Conservation (phyloP, 2,329 filamentous ascomycete species). For the Orbilia javanica region DNA sequence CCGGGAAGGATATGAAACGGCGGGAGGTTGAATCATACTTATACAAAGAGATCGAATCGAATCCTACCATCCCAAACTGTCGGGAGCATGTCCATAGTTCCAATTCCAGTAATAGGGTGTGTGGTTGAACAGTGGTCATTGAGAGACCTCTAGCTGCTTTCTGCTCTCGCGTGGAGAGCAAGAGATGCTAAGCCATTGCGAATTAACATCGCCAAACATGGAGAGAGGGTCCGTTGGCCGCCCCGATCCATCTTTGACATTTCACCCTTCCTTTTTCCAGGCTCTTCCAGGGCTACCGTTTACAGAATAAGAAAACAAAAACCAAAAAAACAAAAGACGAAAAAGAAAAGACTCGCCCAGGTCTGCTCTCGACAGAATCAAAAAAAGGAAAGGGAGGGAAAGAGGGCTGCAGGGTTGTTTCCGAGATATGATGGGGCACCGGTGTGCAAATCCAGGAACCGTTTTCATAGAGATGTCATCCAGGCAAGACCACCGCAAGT, state of each 20-base stretch:
- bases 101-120: slow-evolving; percentile 53
- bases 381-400: neutral
- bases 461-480: slow-evolving; percentile 48
- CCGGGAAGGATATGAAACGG: slow-evolving; percentile 56
- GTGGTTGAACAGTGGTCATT: slow-evolving; percentile 37
- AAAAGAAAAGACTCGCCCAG: slow-evolving; percentile 8
- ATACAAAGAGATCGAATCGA: slow-evolving; percentile 56
- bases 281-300: slow-evolving; percentile 45
- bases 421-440: slow-evolving; percentile 54
- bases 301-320: slow-evolving; percentile 21
- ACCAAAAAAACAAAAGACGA: slow-evolving; percentile 12
- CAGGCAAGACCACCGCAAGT: slow-evolving; percentile 20
- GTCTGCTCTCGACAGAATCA: neutral
- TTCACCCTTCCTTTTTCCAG: slow-evolving; percentile 48
- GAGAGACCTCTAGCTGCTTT: slow-evolving; percentile 55
- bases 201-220: slow-evolving; percentile 48
- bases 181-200: slow-evolving; percentile 50
- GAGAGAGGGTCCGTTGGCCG: slow-evolving; percentile 52
- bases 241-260: slow-evolving; percentile 56
- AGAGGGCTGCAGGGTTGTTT: slow-evolving; percentile 42
- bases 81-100: slow-evolving; percentile 54
- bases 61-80: slow-evolving; percentile 54
- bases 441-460: slow-evolving; percentile 48
- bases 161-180: slow-evolving; percentile 56
- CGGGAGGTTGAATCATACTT: slow-evolving; percentile 56